Percentiles rank a stretch among this genome's conserved stretches.
phyloP scores from a whole-genome alignment of 2,329 filamentous ascomycete genomes.

The Pseudohalonectria lignicola region DNA sequence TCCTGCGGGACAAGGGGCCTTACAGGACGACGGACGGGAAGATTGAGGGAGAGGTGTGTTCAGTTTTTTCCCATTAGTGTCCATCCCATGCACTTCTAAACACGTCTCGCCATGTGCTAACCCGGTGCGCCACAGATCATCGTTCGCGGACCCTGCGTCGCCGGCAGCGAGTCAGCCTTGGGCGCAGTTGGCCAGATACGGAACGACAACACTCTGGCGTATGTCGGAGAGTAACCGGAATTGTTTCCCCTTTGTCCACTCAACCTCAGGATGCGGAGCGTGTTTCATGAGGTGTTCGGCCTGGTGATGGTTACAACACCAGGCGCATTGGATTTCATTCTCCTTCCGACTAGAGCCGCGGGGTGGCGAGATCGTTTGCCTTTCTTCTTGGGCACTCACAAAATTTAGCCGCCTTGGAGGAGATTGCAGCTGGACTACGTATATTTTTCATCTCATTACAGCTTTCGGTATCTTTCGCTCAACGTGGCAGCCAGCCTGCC shows the following conservation, averaged over 20 bases:
- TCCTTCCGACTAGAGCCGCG: not conserved
- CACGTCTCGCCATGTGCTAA: no score
- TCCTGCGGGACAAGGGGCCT: conserved; percentile 51
- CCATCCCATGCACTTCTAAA: no score
- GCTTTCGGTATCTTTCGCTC: no score
- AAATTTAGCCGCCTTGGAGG: not conserved
- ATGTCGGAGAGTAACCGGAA: conserved; percentile 20
- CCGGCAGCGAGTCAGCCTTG: conserved; percentile 52
- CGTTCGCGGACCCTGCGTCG: conserved; percentile 63
- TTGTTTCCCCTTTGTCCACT: not conserved
- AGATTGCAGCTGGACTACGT: not conserved
- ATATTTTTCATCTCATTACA: no score
- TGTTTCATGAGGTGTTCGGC: no score
- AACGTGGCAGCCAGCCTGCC: no score
- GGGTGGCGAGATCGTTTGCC: not conserved
- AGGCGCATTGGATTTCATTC: not conserved
- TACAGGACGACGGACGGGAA: conserved; percentile 53
- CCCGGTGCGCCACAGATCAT: no score
- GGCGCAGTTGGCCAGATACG: conserved; percentile 55
- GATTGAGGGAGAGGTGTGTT: conserved; percentile 51
- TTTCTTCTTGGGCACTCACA: not conserved
- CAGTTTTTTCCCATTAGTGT: no score
- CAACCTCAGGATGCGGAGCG: not conserved
- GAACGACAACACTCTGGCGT: conserved; percentile 63
- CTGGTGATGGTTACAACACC: no score